Percentiles rank a stretch among this genome's conserved stretches.
Evolutionary conservation across 495 filamentous ascomycete genomes (phyloP).

Genomic region (Lentithecium fluviatile): DNA sequence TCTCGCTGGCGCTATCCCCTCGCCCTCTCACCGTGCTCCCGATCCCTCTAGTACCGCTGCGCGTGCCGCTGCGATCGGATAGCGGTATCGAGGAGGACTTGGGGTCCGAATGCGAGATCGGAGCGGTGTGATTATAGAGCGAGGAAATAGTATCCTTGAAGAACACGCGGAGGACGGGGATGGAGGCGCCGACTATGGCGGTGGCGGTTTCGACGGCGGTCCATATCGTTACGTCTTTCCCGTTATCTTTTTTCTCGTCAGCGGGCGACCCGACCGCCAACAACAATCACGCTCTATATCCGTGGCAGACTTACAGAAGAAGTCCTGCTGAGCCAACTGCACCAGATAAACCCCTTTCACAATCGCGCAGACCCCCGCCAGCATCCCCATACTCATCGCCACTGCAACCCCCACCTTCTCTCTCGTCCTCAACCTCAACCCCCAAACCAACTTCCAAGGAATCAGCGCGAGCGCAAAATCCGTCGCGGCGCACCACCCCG

Average conservation of each 20-base stretch:
- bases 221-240: constrained; percentile 4
- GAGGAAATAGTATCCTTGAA: not conserved
- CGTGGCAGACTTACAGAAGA: constrained; percentile 1
- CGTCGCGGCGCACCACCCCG: not conserved
- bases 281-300: too few relatives aligned
- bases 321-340: not conserved
- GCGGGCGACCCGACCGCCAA: too few relatives aligned
- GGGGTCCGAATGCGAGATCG: too few relatives aligned
- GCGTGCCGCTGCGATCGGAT: too few relatives aligned
- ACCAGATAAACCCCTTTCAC: constrained; percentile 1
- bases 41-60: too few relatives aligned
- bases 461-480: constrained; percentile 1
- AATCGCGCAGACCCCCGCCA: not conserved
- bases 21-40: too few relatives aligned
- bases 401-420: not conserved
- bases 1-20: too few relatives aligned
- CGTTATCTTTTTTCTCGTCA: not conserved
- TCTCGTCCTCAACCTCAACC: not conserved
- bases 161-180: constrained; percentile 3
- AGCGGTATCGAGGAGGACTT: too few relatives aligned
- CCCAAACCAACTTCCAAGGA: constrained; percentile 2
- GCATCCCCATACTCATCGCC: not conserved
- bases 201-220: constrained; percentile 5
- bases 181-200: not conserved
- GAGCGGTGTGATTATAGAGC: too few relatives aligned